These are phyloP conservation scores for Paratinospora sagittata DNA, from an alignment of 164 flowering plant species.

Conservation along the genomic window DNA sequence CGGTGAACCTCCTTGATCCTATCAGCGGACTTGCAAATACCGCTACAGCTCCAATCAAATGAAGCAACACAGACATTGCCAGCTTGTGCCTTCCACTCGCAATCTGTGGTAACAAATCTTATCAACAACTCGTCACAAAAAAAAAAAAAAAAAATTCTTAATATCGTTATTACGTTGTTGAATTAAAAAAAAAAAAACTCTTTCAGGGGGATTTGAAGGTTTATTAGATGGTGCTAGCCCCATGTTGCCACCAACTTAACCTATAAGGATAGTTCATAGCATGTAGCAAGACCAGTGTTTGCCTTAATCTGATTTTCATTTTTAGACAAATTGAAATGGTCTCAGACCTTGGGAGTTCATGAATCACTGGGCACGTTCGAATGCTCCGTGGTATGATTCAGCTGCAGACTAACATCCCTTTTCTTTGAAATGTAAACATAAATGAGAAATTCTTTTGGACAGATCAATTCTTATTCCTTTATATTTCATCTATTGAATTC, in stretches of 20 bases:
- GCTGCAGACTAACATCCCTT: background rate
- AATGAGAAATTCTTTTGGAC: background rate
- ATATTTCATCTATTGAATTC: background rate
- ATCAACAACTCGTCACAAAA: conserved; percentile 12
- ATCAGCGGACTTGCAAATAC: conserved; percentile 81
- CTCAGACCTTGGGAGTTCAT: background rate
- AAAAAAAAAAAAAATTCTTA: background rate
- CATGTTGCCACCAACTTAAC: too few species aligned
- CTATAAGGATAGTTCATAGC: too few species aligned
- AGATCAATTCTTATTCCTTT: background rate
- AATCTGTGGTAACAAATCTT: conserved; percentile 43
- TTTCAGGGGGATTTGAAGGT: too few species aligned
- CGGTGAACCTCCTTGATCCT: conserved; percentile 88
- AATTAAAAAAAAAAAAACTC: too few species aligned
- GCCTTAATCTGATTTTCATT: background rate
- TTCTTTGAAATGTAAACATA: background rate
- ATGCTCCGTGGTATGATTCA: too few species aligned
- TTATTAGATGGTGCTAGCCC: too few species aligned
- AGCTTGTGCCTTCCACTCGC: conserved; percentile 97
- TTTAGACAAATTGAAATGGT: background rate
- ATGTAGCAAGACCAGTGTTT: too few species aligned
- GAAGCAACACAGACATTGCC: conserved; percentile 92
- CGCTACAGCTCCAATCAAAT: conserved; percentile 96
- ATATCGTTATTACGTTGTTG: too few species aligned
- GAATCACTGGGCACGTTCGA: background rate